Conservation (phyloP, 2,329 filamentous ascomycete species). For the Penicillium sp. region DNA sequence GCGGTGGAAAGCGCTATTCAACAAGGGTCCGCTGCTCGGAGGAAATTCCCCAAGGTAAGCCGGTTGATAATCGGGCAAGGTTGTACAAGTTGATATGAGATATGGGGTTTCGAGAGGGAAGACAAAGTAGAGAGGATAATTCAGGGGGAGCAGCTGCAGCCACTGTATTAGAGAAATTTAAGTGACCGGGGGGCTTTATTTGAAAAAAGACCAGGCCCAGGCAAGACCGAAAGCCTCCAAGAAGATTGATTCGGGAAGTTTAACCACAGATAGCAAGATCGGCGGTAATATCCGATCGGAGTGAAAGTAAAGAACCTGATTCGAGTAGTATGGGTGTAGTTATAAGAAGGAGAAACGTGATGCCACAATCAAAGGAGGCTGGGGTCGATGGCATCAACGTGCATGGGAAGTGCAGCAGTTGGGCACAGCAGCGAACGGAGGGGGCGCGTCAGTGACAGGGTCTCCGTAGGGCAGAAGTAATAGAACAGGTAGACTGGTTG, state of each 20-base stretch:
- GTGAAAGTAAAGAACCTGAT: not conserved
- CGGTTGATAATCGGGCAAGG: not conserved
- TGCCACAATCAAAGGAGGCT: conserved; percentile 21
- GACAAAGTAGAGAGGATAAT: not conserved
- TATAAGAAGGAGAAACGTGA: conserved; percentile 15
- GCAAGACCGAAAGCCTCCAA: conserved; percentile 13
- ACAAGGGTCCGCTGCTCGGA: not conserved
- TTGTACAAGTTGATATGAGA: not conserved
- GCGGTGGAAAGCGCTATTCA: conserved; percentile 19
- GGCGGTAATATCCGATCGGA: conserved; percentile 22
- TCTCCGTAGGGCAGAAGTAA: conserved; percentile 15
- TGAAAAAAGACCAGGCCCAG: conserved; percentile 5
- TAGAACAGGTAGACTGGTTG: conserved; percentile 10
- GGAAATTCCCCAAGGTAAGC: not conserved
- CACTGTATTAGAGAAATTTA: conserved; percentile 1
- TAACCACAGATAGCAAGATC: conserved; percentile 13
- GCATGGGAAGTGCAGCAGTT: conserved; percentile 21
- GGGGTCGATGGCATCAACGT: conserved; percentile 25
- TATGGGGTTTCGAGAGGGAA: not conserved
- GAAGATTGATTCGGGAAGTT: conserved; percentile 15
- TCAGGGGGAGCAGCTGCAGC: conserved; percentile 4
- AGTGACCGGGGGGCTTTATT: not conserved
- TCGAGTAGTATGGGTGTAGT: conserved; percentile 4
- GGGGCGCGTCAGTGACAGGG: conserved; percentile 8
- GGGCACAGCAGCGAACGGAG: conserved; percentile 29